These are phyloP conservation scores for Rhizopogon sp. DNA, from an alignment of 768 basidiomycete genomes.

Conservation along the genomic window DNA sequence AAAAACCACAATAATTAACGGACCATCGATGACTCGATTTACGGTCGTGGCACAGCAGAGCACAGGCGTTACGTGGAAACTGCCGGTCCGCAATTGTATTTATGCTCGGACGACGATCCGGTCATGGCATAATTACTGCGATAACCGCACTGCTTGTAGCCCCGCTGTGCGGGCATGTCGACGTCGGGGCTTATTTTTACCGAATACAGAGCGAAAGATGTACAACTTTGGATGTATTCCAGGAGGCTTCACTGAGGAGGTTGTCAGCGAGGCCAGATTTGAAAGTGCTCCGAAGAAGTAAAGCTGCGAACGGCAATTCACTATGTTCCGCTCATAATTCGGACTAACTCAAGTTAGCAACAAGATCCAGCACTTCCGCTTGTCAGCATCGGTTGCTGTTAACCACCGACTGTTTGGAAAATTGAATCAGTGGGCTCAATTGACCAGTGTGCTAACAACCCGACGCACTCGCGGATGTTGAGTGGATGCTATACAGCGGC, in stretches of 20 bases:
- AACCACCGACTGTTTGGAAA: not conserved
- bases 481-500: not conserved
- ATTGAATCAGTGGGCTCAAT: not conserved
- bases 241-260: no score
- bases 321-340: not conserved
- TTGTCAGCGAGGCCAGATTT: not conserved
- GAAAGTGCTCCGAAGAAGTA: not conserved
- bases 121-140: not conserved
- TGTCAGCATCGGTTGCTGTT: not conserved
- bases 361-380: not conserved
- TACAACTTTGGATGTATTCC: no score
- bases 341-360: not conserved
- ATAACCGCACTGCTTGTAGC: not conserved
- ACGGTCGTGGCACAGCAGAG: not conserved
- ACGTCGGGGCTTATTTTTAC: not conserved
- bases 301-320: no score
- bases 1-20: not conserved
- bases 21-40: constrained; percentile 1
- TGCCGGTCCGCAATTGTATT: not conserved
- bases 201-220: no score
- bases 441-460: not conserved
- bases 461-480: not conserved
- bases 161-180: no score
- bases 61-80: not conserved
- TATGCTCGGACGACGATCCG: no score